Evolutionary conservation across 2,329 filamentous ascomycete species (phyloP).

Genomic region (Clarireedia hainanense): DNA sequence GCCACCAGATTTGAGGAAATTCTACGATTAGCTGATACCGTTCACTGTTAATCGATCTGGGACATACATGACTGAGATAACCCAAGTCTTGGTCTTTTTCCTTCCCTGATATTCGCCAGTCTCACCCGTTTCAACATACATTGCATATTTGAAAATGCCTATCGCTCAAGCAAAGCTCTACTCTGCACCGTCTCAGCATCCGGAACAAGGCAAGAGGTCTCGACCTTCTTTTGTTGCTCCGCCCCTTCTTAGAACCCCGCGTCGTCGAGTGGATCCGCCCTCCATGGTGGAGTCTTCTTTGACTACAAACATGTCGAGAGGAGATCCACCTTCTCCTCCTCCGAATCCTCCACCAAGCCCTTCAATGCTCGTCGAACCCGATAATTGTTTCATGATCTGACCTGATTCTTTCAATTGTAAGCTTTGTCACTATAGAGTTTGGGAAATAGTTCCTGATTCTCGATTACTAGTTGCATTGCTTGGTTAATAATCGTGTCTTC

Average conservation of each 20-base stretch:
- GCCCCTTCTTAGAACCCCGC: background rate
- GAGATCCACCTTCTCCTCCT: slow-evolving; percentile 33
- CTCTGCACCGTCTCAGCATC: background rate
- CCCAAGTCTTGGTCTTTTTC: background rate
- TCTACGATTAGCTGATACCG: background rate
- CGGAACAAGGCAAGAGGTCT: background rate
- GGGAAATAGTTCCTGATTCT: background rate
- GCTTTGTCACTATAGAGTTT: background rate
- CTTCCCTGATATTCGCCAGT: background rate
- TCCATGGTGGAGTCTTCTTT: background rate
- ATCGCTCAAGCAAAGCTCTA: background rate
- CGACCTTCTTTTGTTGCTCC: background rate
- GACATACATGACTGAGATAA: too few relatives aligned
- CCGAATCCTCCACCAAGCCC: slow-evolving; percentile 34
- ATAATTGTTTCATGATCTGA: slow-evolving; percentile 6
- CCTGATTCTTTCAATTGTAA: slow-evolving; percentile 9
- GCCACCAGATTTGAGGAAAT: background rate
- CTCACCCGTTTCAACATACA: background rate
- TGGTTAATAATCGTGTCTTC: background rate
- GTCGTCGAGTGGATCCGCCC: background rate
- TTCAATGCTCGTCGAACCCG: slow-evolving; percentile 14
- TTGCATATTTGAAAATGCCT: background rate
- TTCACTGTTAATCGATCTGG: background rate
- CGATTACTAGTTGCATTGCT: background rate
- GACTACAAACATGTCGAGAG: slow-evolving; percentile 27